phyloP scores from a whole-genome alignment of 805 yeast genomes.

The Saccharomycopsis schoenii region DNA sequence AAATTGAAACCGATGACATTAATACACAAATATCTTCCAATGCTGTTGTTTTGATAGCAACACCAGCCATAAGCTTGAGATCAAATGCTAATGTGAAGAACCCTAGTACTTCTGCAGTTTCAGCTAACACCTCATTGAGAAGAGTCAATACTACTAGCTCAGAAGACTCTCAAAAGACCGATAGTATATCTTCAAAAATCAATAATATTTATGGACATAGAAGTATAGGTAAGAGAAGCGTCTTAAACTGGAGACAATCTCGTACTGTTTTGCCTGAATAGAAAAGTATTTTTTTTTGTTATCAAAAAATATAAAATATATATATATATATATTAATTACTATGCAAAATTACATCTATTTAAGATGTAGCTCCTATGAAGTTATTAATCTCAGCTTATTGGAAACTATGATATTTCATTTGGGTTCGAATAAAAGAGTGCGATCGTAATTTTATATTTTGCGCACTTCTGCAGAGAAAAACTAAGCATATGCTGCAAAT shows the following conservation, averaged over 20 bases:
- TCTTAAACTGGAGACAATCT: constrained; percentile 28
- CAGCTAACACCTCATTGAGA: constrained; percentile 16
- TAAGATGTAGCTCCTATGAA: no score
- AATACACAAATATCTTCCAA: constrained; percentile 19
- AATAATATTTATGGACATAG: constrained; percentile 15
- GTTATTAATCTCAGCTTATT: no score
- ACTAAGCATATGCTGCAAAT: no score
- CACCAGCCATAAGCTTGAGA: constrained; percentile 16
- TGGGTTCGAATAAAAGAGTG: no score
- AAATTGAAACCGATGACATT: constrained; percentile 23
- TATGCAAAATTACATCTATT: neutral
- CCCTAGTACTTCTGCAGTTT: constrained; percentile 4
- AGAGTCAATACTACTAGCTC: constrained; percentile 25
- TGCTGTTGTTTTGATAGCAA: constrained; percentile 9
- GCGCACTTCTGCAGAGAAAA: no score
- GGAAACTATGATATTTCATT: no score
- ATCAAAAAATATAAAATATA: no score
- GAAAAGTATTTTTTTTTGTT: neutral
- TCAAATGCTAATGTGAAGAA: constrained; percentile 8
- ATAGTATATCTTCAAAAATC: constrained; percentile 6
- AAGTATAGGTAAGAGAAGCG: constrained; percentile 23
- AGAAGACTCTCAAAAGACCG: constrained; percentile 21
- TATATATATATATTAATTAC: neutral
- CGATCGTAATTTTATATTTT: no score
- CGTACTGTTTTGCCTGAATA: constrained; percentile 17